These are phyloP conservation scores for Fusarium cyanostomum DNA, from an alignment of 2,329 filamentous ascomycete species.

Conservation along the genomic window DNA sequence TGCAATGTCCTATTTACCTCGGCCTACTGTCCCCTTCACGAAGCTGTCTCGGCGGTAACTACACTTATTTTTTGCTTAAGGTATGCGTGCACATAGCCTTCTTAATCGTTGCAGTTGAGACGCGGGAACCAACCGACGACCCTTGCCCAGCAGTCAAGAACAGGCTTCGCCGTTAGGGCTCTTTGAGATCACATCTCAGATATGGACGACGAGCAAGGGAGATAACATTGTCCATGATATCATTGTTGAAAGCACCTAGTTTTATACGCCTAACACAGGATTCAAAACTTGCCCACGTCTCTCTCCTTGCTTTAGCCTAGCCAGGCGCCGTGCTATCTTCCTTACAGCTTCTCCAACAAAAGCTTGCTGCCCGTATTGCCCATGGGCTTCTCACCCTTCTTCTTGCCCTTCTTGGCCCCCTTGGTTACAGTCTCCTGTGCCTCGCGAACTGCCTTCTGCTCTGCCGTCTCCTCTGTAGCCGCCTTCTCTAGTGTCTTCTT, in stretches of 20 bases:
- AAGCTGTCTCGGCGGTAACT: too few species aligned
- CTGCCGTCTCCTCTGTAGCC: constrained; percentile 65
- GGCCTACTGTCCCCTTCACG: too few species aligned
- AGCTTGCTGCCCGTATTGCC: constrained; percentile 72
- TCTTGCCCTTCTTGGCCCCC: constrained; percentile 53
- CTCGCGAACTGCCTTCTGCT: constrained; percentile 62
- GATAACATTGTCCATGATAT: constrained; percentile 36
- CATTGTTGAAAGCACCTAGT: constrained; percentile 37
- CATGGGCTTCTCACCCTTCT: constrained; percentile 56
- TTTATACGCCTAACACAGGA: constrained; percentile 39
- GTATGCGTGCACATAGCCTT: too few species aligned
- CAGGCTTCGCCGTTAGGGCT: neutral
- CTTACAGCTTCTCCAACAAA: constrained; percentile 65
- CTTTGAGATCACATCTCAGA: neutral
- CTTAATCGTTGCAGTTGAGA: too few species aligned
- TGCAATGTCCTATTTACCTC: too few species aligned
- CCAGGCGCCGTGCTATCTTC: neutral
- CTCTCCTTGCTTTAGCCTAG: constrained; percentile 2
- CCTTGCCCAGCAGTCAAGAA: too few species aligned
- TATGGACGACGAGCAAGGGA: neutral
- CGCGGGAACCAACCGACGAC: too few species aligned
- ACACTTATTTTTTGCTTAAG: too few species aligned
- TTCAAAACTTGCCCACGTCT: constrained; percentile 23
- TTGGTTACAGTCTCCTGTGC: constrained; percentile 59
- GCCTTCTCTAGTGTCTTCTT: constrained; percentile 76